Base-by-base conservation (phyloP, 805 yeast species). In the Monosporozyma siamensis region DNA sequence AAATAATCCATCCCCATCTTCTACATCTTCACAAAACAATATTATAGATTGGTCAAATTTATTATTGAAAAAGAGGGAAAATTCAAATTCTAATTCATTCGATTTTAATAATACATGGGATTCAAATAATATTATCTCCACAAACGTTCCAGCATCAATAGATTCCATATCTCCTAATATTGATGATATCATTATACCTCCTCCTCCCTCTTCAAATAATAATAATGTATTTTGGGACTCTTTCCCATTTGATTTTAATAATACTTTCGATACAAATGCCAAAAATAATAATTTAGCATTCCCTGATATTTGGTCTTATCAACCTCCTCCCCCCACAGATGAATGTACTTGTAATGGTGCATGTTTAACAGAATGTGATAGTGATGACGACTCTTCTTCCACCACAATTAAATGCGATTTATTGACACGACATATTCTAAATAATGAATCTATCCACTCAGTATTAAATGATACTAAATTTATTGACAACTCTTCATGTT, bases 41-140 rank as follows among this genome's bases (percentile, higher is more conserved):
- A n/a, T n/a, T n/a, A n/a, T n/a, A n/a, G n/a, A n/a, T 75, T 58
- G 69, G 84, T 41, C 71, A 70, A 11, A 20, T 14, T 29, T 29
- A 15, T 15, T 29, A 14, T 15, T 29, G 7, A 29, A 29, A 20
- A 29, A 29, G 6, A 10, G 10, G 17, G 32, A 29, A 7, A 14
- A 14, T 7, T 7, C 31, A 27, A 27, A 27, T 8, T 4, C 17
- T 15, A 7, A 15, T 5, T 14, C 35, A 10, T 23, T 23, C 9
- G 35, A 32, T 18, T 32, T 32, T 3, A 32, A 18, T 20, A 32
- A 32, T 32, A 32, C 35, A 10, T 32, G 35, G 35, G 35, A 32
- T 32, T 29, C 32, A 29, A 15, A 14, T 8, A 20, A 6, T 14
- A 15, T 20, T 29, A n/a, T n/a, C n/a, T n/a, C n/a, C n/a, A n/a